Evolutionary conservation across 306 rosid genomes (phyloP), one percentile per base, ranked within the genome.

Genomic region (Lathyrus oleraceus): DNA sequence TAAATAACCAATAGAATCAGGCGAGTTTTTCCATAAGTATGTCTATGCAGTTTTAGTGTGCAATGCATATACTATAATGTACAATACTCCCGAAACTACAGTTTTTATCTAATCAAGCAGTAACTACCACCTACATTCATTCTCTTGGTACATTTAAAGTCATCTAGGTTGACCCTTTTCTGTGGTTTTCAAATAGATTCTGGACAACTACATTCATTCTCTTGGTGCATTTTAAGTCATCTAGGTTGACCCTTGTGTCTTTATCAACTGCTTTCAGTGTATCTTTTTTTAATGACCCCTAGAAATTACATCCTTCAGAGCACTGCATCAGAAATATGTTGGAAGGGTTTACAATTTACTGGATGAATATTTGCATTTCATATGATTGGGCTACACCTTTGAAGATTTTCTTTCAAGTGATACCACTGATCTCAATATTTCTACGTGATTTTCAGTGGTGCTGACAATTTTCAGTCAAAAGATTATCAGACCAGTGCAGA

Each of bases 401-500:
- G 61, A 58, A 40, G 35, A 28, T 44, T 52, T 53, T 14, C 60
- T 27, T 47, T 39, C 61, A 54, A 48, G 53, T 51, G 71, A 71
- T 67, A 30, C 23, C 64, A 56, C 21, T 71, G 57, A 61, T 75
- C 27, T 73, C 52, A 62, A 17, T 51, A 38, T 53, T 82, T 79
- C 12, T 32, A 15, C 32, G 25, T 25, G 43, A 66, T 68, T 27
- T 67, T 28, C 89, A 94, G 98, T 43, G 97, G 84, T 51, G 96
- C 97, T 40, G 92, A 85, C 72, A 78, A 78, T 82, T 94, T 94
- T 74, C 96, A 86, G 25, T 77, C 87, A 62, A 94, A 90, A 80
- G 96, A 87, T 71, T 94, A 94, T 59, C 87, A 54, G 75, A 85
- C 84, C 54, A 90, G 98, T 78, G 95, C 92, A 43, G 97, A 90